These are phyloP conservation scores for Sistotremastrum niveocremeum DNA, from an alignment of 768 basidiomycete species.

Conservation along the genomic window DNA sequence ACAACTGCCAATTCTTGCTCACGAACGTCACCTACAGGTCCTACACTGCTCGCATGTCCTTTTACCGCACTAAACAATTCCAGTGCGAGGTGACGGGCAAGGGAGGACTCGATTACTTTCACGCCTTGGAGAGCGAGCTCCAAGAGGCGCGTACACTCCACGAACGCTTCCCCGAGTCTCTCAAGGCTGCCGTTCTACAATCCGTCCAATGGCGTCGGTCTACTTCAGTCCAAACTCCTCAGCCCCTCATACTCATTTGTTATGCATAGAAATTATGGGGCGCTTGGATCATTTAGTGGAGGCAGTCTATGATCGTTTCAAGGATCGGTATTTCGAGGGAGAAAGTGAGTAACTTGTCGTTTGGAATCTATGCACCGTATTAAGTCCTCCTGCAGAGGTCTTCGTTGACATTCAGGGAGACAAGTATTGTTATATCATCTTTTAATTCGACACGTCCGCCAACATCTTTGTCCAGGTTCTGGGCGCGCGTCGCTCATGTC, in stretches of 20 bases:
- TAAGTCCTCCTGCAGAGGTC: constrained; percentile 39
- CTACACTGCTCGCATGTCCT: constrained; percentile 86
- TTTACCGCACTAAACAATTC: constrained; percentile 88
- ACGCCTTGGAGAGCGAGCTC: constrained; percentile 83
- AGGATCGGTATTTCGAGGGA: constrained; percentile 83
- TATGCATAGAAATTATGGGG: constrained; percentile 77
- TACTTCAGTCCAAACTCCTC: constrained; percentile 11
- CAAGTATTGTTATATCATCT: constrained; percentile 42
- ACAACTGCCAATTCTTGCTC: constrained; percentile 18
- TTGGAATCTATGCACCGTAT: constrained; percentile 5
- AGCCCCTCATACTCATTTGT: constrained; percentile 7
- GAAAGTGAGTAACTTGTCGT: constrained; percentile 54
- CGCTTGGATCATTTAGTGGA: constrained; percentile 92
- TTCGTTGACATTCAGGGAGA: constrained; percentile 78
- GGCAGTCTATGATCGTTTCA: constrained; percentile 89
- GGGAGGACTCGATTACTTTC: constrained; percentile 86
- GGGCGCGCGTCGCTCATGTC: constrained; percentile 68
- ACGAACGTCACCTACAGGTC: constrained; percentile 27
- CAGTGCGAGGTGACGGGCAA: constrained; percentile 97
- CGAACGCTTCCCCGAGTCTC: constrained; percentile 79
- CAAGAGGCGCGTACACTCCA: constrained; percentile 85
- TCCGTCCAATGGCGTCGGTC: constrained; percentile 95
- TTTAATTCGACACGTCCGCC: background rate
- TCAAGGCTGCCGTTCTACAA: constrained; percentile 83
- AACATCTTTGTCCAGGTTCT: constrained; percentile 40